Base-by-base conservation (phyloP, 2,329 filamentous ascomycete genomes). In the Sporothrix inflata region DNA sequence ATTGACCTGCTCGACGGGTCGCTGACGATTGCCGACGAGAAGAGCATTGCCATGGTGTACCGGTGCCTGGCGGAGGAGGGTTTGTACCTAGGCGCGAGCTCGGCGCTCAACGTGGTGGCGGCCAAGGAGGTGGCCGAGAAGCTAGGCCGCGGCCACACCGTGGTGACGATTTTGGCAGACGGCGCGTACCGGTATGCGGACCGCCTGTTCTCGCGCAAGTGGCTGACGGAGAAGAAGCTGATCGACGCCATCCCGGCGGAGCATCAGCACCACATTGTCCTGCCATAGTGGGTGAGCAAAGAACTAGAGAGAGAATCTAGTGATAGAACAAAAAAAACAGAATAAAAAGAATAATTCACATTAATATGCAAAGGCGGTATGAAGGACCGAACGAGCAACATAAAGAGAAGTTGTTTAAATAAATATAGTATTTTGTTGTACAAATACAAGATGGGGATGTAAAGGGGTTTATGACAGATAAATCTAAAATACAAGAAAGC, bases 131-230 rank as follows among this genome's bases (percentile, higher is more conserved):
- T 98, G 40, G 96, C 96, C 0, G 90, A 96, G 86, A 93, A 93
- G 83, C 83, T 99, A 74, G 96, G 96, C 42, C 91, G 89, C 76
- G 94, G 95, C 11, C 89, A 95, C 81, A 98, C 93, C 0, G 92
- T 99, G 30, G 96, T 98, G 63, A 99, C 96, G 1, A 88, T 98
- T 72, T 87, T 99, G 60, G 97, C 94, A 79, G 96, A 99, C 80
- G 96, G 96, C 73, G 96, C 96, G n/a, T 98, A 99, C 80, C 86
- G 96, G 78, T 99, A 99, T 81, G 96, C 96, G 5, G 96, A 99
- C 75, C 87, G 96, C 47, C 81, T 99, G 74, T 99, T 99, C 84
- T 97, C 93, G 61, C 89, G 89, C 81, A 94, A 92, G 81, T 99
- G 96, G 96, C 83, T 99, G 76, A 86, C 90, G 80, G 89, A 90